phyloP scores from a whole-genome alignment of 2,329 filamentous ascomycete genomes.

The Fusarium guadeloupense region DNA sequence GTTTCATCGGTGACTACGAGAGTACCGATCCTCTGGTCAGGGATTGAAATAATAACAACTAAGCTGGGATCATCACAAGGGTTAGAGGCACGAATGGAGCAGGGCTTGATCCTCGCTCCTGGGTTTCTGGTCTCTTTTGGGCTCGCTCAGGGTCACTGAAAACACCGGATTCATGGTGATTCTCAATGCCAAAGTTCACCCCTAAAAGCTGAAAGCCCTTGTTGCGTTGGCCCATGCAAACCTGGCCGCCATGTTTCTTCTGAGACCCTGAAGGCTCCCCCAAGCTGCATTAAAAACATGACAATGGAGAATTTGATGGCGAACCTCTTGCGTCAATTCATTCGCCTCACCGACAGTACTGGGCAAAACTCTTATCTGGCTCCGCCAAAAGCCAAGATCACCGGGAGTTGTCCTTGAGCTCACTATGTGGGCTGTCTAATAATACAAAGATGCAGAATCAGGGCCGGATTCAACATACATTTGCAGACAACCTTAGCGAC shows the following conservation, averaged over 20 bases:
- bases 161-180: neutral
- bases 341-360: constrained; percentile 36
- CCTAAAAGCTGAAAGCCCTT: neutral
- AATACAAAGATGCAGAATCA: constrained; percentile 20
- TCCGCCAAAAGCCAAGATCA: constrained; percentile 29
- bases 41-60: constrained; percentile 28
- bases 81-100: constrained; percentile 12
- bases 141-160: neutral
- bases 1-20: constrained; percentile 38
- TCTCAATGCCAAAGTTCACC: neutral
- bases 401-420: constrained; percentile 12
- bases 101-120: constrained; percentile 12
- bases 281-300: constrained; percentile 9
- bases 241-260: constrained; percentile 17
- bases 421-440: constrained; percentile 26
- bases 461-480: constrained; percentile 18
- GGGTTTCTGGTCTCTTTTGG: constrained; percentile 2
- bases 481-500: constrained; percentile 8
- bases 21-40: constrained; percentile 38
- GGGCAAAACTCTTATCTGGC: constrained; percentile 24
- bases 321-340: constrained; percentile 7
- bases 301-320: constrained; percentile 5
- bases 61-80: constrained; percentile 26
- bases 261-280: constrained; percentile 14
- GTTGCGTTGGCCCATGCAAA: constrained; percentile 8